phyloP scores from a whole-genome alignment of 805 yeast genomes.

The Candida silvicultrix region DNA sequence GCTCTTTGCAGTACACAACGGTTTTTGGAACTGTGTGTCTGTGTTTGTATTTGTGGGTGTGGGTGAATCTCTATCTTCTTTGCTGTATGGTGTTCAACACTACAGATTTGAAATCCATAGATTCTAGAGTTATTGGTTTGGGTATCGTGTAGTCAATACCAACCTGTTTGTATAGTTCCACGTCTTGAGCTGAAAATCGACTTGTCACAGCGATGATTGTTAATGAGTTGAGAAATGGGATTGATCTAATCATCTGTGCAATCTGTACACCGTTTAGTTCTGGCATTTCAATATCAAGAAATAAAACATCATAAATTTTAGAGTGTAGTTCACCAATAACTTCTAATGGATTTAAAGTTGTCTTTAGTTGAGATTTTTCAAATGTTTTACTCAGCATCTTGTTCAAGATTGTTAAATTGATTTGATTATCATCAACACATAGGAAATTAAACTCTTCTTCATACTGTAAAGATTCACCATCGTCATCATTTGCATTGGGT shows the following conservation, averaged over 20 bases:
- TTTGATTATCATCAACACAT: conserved; percentile 1
- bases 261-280: conserved; percentile 32
- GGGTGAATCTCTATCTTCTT: neutral
- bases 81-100: neutral
- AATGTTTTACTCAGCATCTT: neutral
- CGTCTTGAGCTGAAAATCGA: conserved; percentile 22
- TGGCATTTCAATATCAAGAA: conserved; percentile 42
- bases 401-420: neutral
- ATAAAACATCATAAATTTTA: conserved; percentile 26
- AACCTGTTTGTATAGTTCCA: conserved; percentile 23
- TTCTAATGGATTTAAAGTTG: conserved; percentile 1
- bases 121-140: conserved; percentile 27
- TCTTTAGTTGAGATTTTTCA: neutral
- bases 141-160: conserved; percentile 36
- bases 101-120: neutral
- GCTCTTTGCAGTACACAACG: too few species aligned
- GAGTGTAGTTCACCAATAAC: neutral
- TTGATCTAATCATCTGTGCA: conserved; percentile 18
- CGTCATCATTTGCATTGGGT: neutral
- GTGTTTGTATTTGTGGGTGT: neutral
- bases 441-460: neutral
- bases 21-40: too few species aligned
- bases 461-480: neutral
- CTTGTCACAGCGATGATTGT: conserved; percentile 39
- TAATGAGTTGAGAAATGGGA: conserved; percentile 10